A percentile compares a stretch with the other conserved stretches of the same genome.
Evolutionary conservation across 345 rosid species (phyloP).

Genomic region (Triadica sebifera): DNA sequence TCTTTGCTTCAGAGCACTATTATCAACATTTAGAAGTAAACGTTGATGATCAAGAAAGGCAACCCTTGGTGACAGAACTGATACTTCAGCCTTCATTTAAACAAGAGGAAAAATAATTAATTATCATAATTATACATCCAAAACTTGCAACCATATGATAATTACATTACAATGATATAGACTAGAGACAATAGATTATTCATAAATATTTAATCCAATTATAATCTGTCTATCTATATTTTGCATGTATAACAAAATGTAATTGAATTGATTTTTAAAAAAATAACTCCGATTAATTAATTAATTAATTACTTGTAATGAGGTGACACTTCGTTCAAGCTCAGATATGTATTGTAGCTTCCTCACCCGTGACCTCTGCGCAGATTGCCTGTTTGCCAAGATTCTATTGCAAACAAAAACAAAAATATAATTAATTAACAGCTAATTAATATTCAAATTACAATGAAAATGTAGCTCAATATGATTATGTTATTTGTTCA

Average conservation of each 20-base stretch:
- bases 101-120: not conserved
- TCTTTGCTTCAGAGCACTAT: conserved; percentile 38
- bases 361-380: conserved; percentile 36
- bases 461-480: not conserved
- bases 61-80: conserved; percentile 35
- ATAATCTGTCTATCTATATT: no score
- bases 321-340: conserved; percentile 36
- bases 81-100: conserved; percentile 28
- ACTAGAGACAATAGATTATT: no score
- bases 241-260: no score
- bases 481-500: no score
- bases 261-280: no score
- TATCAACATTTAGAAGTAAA: conserved; percentile 34
- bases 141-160: no score
- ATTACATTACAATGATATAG: no score
- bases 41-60: conserved; percentile 36
- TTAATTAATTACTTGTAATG: conserved; percentile 25
- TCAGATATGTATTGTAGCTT: conserved; percentile 38
- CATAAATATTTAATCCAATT: no score
- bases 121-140: no score
- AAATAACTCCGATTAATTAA: no score
- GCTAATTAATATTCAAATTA: not conserved
- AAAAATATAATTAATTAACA: not conserved
- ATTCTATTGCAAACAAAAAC: conserved; percentile 15
- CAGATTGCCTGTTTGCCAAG: conserved; percentile 37